phyloP scores from a whole-genome alignment of 306 rosid species.

The Acmispon strigosus region DNA sequence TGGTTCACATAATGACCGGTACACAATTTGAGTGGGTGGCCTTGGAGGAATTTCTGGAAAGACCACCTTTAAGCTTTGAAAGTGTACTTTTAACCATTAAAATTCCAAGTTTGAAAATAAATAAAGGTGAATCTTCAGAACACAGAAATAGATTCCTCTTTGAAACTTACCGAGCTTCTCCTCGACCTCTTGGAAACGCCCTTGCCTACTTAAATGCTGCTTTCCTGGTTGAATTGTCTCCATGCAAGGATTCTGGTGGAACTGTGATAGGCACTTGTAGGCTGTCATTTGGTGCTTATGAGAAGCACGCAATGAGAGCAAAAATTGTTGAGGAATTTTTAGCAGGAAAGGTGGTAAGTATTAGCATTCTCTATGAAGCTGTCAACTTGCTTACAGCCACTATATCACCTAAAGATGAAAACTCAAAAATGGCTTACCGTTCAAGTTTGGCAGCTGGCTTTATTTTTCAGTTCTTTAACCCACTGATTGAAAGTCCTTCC shows the following conservation, averaged over 20 bases:
- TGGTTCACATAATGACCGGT: slow-evolving; percentile 51
- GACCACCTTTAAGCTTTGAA: slow-evolving; percentile 47
- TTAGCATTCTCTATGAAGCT: slow-evolving; percentile 50
- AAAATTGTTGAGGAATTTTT: slow-evolving; percentile 61
- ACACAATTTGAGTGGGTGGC: slow-evolving; percentile 38
- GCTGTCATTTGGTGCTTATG: slow-evolving; percentile 73
- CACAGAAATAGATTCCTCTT: slow-evolving; percentile 34
- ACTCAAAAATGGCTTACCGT: slow-evolving; percentile 45
- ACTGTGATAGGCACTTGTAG: slow-evolving; percentile 41
- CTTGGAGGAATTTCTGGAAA: slow-evolving; percentile 62
- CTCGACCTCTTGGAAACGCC: slow-evolving; percentile 81
- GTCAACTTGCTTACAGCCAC: slow-evolving; percentile 38
- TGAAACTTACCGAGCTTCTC: slow-evolving; percentile 81
- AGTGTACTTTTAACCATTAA: slow-evolving; percentile 53
- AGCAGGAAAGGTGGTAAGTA: slow-evolving; percentile 47
- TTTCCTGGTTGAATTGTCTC: slow-evolving; percentile 60
- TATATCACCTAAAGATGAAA: slow-evolving; percentile 54
- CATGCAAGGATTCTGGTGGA: slow-evolving; percentile 40
- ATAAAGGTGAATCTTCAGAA: slow-evolving; percentile 25
- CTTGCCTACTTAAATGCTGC: slow-evolving; percentile 75
- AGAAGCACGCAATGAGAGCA: slow-evolving; percentile 76
- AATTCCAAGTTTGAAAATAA: slow-evolving; percentile 51
- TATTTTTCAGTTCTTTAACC: slow-evolving; percentile 64
- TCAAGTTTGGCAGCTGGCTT: slow-evolving; percentile 77
- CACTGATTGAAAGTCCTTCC: slow-evolving; percentile 33